Percentiles rank a stretch among this genome's conserved stretches.
phyloP scores from a whole-genome alignment of 2,329 filamentous ascomycete genomes.

The Phialocephala subalpina region DNA sequence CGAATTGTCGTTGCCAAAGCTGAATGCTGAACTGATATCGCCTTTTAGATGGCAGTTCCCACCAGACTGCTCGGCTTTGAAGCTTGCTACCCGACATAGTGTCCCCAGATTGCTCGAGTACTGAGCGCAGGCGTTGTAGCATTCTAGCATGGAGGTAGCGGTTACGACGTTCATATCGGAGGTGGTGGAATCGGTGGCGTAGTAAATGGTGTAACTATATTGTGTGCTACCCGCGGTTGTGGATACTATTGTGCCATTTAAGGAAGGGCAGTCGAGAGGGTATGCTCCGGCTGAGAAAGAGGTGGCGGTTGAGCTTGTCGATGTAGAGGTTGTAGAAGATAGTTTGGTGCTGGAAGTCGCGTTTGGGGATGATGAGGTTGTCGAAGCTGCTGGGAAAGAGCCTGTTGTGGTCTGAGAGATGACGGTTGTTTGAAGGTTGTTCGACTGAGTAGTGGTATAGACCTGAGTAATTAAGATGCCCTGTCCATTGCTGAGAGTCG shows the following conservation, averaged over 20 bases:
- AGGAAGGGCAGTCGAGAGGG: background rate
- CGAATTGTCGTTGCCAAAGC: background rate
- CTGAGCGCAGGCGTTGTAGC: constrained; percentile 10
- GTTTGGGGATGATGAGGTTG: background rate
- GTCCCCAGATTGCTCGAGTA: background rate
- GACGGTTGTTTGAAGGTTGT: background rate
- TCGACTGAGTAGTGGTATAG: background rate
- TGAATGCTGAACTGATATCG: constrained; percentile 48
- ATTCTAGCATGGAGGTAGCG: constrained; percentile 2
- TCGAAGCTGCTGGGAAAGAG: background rate
- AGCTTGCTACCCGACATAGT: background rate
- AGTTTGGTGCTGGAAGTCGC: background rate
- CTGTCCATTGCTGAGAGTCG: background rate
- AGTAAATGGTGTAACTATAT: background rate
- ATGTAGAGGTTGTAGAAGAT: background rate
- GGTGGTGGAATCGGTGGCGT: constrained; percentile 3
- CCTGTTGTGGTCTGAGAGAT: background rate
- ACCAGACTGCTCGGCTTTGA: background rate
- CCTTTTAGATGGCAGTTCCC: background rate
- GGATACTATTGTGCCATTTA: background rate
- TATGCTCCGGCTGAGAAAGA: background rate
- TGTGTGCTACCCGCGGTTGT: background rate
- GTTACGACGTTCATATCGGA: background rate
- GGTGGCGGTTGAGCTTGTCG: background rate
- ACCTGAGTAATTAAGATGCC: background rate